Base-by-base conservation (phyloP, 352 stramenopile species). In the Sclerospora graminicola region DNA sequence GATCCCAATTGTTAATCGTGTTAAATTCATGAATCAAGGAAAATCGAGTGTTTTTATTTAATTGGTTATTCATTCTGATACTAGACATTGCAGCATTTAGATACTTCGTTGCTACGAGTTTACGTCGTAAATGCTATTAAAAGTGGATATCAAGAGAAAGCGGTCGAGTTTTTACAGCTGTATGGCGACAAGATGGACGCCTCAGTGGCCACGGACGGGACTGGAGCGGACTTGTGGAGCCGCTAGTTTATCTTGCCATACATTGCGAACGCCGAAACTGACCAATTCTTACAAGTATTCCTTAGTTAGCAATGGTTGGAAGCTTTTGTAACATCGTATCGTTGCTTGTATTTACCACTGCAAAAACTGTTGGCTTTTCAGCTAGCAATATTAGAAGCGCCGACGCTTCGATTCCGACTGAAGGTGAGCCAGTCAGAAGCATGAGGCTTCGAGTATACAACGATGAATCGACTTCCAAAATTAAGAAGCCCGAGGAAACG, bases 161-260 rank as follows among this genome's bases (percentile, higher is more conserved):
- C 71, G 7, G 51, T 65, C 30, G 75, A 85, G 45, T 88, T 90
- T 21, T 90, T 90, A 54, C 70, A 79, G 54, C 23, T 59, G 9
- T 45, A 85, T 45, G 77, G 74, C 18, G 70, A 85, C 47, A 75
- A 83, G 20, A 32, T 87, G 32, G 74, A 85, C 26, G 70, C 70
- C 14, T 69, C 48, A 1, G 40, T 69, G 14, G 42, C 57, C 21
- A 50, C 16, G 16, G 47, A 53, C 8, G 41, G 45, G 1, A 32
- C 53, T 10, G 45, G 41, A 4, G 27, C 44, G 2, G 70, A 86
- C 29, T 77, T 69, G 28, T 90, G 79, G 79, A 65, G 64, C 54
- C 73, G 73, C 11, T 90, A 75, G 79, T 90, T 90, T 57, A 83
- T 87, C 24, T 51, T 88, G 37, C 79, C 79, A 7, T 90, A 83